Percentiles rank a stretch among this genome's conserved stretches.
These are phyloP conservation scores for Tylopilus felleus DNA, from an alignment of 768 basidiomycete species.

Conservation along the genomic window DNA sequence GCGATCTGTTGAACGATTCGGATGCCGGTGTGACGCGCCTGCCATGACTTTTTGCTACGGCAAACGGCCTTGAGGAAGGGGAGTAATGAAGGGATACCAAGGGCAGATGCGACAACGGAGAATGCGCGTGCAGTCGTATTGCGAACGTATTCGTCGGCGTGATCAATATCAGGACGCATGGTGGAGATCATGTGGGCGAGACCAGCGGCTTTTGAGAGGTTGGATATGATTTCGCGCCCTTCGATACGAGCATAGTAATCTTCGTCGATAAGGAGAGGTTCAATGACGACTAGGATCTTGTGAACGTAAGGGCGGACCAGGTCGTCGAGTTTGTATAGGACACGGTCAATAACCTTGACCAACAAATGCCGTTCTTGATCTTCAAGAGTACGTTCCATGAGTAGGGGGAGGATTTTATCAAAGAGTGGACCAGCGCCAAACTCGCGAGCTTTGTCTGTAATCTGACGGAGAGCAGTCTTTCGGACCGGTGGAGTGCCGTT, in stretches of 20 bases:
- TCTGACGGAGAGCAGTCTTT: slow-evolving; percentile 95
- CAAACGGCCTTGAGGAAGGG: slow-evolving; percentile 99
- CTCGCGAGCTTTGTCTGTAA: slow-evolving; percentile 98
- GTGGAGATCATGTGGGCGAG: slow-evolving; percentile 99
- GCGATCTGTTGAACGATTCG: slow-evolving; percentile 99
- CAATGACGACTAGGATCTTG: slow-evolving; percentile 99
- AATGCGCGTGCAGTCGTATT: slow-evolving; percentile 99
- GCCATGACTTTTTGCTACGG: slow-evolving; percentile 99
- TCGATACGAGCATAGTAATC: slow-evolving; percentile 96
- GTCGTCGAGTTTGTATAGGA: slow-evolving; percentile 98
- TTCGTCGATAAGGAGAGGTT: slow-evolving; percentile 97
- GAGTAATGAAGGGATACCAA: slow-evolving; percentile 94
- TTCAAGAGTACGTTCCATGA: slow-evolving; percentile 97
- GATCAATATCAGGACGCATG: slow-evolving; percentile 99
- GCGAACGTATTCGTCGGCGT: slow-evolving; percentile 98
- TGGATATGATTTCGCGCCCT: slow-evolving; percentile 98
- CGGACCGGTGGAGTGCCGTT: slow-evolving; percentile 98
- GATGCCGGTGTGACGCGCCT: slow-evolving; percentile 98
- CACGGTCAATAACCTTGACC: slow-evolving; percentile 98
- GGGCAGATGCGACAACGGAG: slow-evolving; percentile 97
- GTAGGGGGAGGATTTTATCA: slow-evolving; percentile 95
- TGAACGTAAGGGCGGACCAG: slow-evolving; percentile 98
- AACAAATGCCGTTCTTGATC: slow-evolving; percentile 97
- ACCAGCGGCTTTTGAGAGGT: slow-evolving; percentile 96
- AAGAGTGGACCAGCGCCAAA: slow-evolving; percentile 98